These are phyloP conservation scores for Crithidia fasciculata DNA, from an alignment of 208 protist genomes.

Conservation along the genomic window DNA sequence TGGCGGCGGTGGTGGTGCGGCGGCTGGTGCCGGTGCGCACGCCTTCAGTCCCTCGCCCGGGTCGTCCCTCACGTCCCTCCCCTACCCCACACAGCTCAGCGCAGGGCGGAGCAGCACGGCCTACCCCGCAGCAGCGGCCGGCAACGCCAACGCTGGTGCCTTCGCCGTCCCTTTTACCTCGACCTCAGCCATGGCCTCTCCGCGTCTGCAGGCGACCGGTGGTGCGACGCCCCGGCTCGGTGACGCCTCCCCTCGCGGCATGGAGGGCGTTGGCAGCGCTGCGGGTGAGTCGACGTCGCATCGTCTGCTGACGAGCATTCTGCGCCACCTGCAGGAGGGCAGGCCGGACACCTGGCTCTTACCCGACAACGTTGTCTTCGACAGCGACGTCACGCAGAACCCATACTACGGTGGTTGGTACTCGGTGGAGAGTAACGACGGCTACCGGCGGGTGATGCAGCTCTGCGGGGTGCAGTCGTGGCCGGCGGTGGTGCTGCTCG, in stretches of 20 bases:
- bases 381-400: slow-evolving; percentile 40
- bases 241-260: not conserved
- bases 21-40: not conserved
- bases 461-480: slow-evolving; percentile 49
- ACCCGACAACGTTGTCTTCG: slow-evolving; percentile 45
- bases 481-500: slow-evolving; percentile 70
- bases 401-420: slow-evolving; percentile 77
- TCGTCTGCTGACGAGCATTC: slow-evolving; percentile 15
- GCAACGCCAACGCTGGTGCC: not conserved
- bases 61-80: not conserved
- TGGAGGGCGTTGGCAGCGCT: not conserved
- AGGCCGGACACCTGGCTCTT: slow-evolving; percentile 22
- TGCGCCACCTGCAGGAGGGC: slow-evolving; percentile 25
- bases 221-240: not conserved
- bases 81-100: not conserved
- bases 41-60: not conserved
- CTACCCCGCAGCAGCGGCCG: not conserved
- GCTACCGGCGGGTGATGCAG: slow-evolving; percentile 63
- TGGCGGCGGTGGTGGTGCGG: not conserved
- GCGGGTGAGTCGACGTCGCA: not conserved
- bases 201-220: slow-evolving; percentile 2
- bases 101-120: not conserved
- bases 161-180: slow-evolving; percentile 1
- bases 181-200: slow-evolving; percentile 19
- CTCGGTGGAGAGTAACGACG: slow-evolving; percentile 54